phyloP scores from a whole-genome alignment of 306 rosid species.

The Psophocarpus tetragonolobus region DNA sequence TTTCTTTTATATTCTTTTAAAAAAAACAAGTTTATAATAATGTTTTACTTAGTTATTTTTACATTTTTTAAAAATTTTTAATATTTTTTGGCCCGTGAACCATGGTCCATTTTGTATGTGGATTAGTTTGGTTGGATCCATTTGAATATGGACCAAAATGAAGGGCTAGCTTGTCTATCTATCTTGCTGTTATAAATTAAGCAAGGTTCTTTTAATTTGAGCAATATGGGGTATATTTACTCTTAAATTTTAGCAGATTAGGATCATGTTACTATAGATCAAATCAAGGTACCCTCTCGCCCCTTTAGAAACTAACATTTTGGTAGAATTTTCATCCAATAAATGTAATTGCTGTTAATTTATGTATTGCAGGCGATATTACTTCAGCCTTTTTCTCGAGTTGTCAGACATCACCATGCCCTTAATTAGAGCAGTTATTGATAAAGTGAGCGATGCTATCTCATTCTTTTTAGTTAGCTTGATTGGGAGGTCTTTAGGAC shows the following conservation, averaged over 20 bases:
- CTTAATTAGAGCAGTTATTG: slow-evolving; percentile 60
- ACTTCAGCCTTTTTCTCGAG: slow-evolving; percentile 90
- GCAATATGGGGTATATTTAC: background rate
- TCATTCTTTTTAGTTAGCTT: slow-evolving; percentile 82
- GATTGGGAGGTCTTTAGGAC: slow-evolving; percentile 95
- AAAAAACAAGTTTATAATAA: background rate
- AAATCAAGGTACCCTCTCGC: background rate
- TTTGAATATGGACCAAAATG: background rate
- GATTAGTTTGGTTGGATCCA: background rate
- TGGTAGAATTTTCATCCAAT: background rate
- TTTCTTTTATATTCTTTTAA: background rate
- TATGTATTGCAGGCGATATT: slow-evolving; percentile 75
- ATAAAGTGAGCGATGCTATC: slow-evolving; percentile 73
- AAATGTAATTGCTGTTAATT: slow-evolving; percentile 20
- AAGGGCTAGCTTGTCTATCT: too few relatives aligned
- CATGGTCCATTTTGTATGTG: background rate
- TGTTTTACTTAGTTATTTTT: background rate
- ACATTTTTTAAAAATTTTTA: background rate
- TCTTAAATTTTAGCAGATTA: background rate
- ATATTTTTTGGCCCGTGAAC: background rate
- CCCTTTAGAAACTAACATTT: background rate
- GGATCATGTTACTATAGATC: background rate
- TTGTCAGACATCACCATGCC: slow-evolving; percentile 86
- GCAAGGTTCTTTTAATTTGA: background rate
- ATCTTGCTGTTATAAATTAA: background rate